phyloP scores from a whole-genome alignment of 2,329 filamentous ascomycete genomes.

The Simplicillium aogashimaense region DNA sequence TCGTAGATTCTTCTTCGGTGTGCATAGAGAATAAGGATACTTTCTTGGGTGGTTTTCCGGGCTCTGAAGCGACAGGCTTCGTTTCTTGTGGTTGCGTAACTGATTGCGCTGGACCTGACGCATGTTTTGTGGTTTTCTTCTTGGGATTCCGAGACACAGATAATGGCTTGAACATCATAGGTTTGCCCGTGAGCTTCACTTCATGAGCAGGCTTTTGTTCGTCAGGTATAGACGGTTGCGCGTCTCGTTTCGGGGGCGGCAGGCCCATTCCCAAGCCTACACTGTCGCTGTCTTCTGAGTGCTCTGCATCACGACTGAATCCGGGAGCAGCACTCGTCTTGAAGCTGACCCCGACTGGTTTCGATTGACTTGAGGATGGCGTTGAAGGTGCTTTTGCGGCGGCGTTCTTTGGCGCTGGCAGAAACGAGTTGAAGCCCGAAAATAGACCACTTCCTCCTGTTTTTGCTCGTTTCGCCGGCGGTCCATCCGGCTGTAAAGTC shows the following conservation, averaged over 20 bases:
- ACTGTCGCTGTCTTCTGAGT: conserved; percentile 12
- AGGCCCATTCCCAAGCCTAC: conserved; percentile 18
- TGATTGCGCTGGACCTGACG: conserved; percentile 4
- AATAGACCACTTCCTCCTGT: conserved; percentile 52
- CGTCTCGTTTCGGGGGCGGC: conserved; percentile 29
- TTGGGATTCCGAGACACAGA: conserved; percentile 69
- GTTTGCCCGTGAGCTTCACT: conserved; percentile 63
- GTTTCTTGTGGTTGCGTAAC: conserved; percentile 5
- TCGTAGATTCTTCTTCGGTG: conserved; percentile 23
- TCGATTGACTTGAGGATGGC: conserved; percentile 17
- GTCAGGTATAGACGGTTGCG: conserved; percentile 39
- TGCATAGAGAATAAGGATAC: conserved; percentile 62
- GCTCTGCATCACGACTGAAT: conserved; percentile 53
- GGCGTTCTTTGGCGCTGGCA: conserved; percentile 70
- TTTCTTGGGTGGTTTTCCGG: conserved; percentile 31
- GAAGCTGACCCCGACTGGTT: conserved; percentile 44
- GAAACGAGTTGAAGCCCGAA: conserved; percentile 73
- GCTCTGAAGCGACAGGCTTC: conserved; percentile 9
- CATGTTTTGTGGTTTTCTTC: conserved; percentile 44
- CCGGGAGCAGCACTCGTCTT: conserved; percentile 79
- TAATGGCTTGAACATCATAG: conserved; percentile 80
- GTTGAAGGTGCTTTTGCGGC: conserved; percentile 21
- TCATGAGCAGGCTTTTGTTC: conserved; percentile 51
- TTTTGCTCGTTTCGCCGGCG: conserved; percentile 63
- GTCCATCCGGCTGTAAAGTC: conserved; percentile 20